phyloP scores from a whole-genome alignment of 2,329 filamentous ascomycete species.

The Cylindrodendrum hubeiense region DNA sequence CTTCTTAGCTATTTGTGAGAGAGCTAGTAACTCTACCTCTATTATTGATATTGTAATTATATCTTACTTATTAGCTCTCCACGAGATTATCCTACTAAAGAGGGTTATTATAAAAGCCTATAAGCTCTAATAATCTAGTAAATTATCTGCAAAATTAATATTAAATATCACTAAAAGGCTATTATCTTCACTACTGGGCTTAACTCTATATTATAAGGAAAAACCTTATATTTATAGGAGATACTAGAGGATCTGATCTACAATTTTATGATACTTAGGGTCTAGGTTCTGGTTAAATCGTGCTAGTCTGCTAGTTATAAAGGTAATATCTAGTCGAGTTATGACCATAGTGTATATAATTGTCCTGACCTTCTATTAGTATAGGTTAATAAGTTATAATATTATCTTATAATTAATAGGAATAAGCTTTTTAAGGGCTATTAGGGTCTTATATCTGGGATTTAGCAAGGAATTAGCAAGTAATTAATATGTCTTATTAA shows the following conservation, averaged over 20 bases:
- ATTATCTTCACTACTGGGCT: background rate
- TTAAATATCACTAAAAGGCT: background rate
- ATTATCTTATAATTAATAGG: background rate
- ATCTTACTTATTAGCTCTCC: background rate
- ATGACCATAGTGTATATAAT: conserved; percentile 5
- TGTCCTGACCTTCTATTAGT: background rate
- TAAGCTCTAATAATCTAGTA: background rate
- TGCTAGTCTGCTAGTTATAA: background rate
- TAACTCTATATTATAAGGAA: background rate
- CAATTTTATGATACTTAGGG: background rate
- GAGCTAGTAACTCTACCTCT: conserved; percentile 20
- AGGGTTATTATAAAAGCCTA: background rate
- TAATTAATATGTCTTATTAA: background rate
- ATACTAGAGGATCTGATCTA: background rate
- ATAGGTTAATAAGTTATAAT: background rate
- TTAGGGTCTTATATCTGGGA: background rate
- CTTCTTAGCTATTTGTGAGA: conserved; percentile 4
- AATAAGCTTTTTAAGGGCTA: background rate
- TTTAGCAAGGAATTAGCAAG: background rate
- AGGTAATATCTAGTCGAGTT: conserved; percentile 5
- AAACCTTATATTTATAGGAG: background rate
- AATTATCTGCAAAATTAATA: background rate
- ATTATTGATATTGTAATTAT: conserved; percentile 17
- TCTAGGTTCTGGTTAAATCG: conserved; percentile 11
- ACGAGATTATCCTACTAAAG: background rate